These are phyloP conservation scores for Allium fistulosum DNA, from an alignment of 106 monocot genomes.

Conservation along the genomic window DNA sequence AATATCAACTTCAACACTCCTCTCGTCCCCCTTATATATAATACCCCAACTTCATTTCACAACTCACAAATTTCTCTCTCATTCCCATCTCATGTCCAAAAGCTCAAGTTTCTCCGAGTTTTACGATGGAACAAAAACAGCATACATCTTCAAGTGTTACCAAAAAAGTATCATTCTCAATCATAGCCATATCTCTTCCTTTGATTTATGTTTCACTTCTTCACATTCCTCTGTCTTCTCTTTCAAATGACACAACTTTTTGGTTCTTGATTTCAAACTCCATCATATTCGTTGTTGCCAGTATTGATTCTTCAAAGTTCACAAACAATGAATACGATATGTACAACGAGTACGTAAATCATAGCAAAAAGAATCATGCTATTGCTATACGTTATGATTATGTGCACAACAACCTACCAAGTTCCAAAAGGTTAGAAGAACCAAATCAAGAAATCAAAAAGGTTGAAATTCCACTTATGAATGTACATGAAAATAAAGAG, in stretches of 20 bases:
- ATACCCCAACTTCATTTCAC: not conserved
- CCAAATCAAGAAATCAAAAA: too few species aligned
- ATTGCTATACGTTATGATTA: too few species aligned
- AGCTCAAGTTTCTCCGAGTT: not conserved
- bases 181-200: slow-evolving; percentile 52
- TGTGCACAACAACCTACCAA: too few species aligned
- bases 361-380: slow-evolving; percentile 4
- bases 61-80: not conserved
- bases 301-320: too few species aligned
- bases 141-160: not conserved
- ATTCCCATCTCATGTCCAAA: too few species aligned
- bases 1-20: not conserved
- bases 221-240: slow-evolving; percentile 33
- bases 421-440: too few species aligned
- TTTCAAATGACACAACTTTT: slow-evolving; percentile 63
- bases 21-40: not conserved
- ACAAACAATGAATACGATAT: not conserved
- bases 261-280: slow-evolving; percentile 82
- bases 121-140: not conserved
- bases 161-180: slow-evolving; percentile 39
- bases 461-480: too few species aligned
- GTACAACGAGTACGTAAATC: slow-evolving; percentile 23
- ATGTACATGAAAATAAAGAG: too few species aligned
- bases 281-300: slow-evolving; percentile 56
- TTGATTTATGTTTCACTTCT: slow-evolving; percentile 57